These are phyloP conservation scores for Podaxis sp. DNA, from an alignment of 768 basidiomycete genomes.

Conservation along the genomic window DNA sequence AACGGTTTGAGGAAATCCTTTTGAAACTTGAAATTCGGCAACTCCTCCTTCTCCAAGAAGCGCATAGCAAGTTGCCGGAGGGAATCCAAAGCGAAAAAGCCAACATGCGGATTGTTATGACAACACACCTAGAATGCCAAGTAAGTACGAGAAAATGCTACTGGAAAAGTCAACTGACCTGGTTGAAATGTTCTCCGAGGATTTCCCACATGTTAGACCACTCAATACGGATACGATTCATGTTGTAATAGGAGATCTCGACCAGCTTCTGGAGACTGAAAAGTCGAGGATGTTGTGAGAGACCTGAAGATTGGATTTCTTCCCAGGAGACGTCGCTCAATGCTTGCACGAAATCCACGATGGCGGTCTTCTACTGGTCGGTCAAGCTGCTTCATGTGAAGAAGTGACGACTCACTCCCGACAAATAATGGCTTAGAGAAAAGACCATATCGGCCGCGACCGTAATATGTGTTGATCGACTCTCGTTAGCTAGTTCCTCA, in stretches of 20 bases:
- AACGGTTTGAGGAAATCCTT: slow-evolving; percentile 99
- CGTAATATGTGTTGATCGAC: slow-evolving; percentile 95
- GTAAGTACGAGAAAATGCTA: slow-evolving; percentile 10
- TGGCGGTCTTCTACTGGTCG: slow-evolving; percentile 68
- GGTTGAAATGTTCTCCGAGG: slow-evolving; percentile 97
- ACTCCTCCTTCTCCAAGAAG: slow-evolving; percentile 97
- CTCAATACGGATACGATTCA: slow-evolving; percentile 95
- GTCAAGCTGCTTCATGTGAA: not conserved
- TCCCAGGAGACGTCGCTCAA: slow-evolving; percentile 98
- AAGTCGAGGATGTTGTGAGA: slow-evolving; percentile 90
- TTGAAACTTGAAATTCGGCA: slow-evolving; percentile 98
- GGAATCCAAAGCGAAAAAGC: slow-evolving; percentile 95
- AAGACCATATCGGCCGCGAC: slow-evolving; percentile 99
- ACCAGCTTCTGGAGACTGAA: slow-evolving; percentile 98
- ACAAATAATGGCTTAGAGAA: slow-evolving; percentile 90
- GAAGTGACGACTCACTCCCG: slow-evolving; percentile 67
- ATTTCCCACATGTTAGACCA: slow-evolving; percentile 99
- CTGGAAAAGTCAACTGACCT: slow-evolving; percentile 49
- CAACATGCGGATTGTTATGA: slow-evolving; percentile 95
- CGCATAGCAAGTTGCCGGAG: slow-evolving; percentile 97
- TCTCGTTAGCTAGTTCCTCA: slow-evolving; percentile 95
- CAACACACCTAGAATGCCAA: slow-evolving; percentile 78
- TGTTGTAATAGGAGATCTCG: slow-evolving; percentile 99
- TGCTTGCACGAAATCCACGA: slow-evolving; percentile 96
- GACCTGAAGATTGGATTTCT: slow-evolving; percentile 95